Percentiles rank a stretch among this genome's conserved stretches.
Evolutionary conservation across 148 eudicot species (phyloP).

Genomic region (Cornus controversa): DNA sequence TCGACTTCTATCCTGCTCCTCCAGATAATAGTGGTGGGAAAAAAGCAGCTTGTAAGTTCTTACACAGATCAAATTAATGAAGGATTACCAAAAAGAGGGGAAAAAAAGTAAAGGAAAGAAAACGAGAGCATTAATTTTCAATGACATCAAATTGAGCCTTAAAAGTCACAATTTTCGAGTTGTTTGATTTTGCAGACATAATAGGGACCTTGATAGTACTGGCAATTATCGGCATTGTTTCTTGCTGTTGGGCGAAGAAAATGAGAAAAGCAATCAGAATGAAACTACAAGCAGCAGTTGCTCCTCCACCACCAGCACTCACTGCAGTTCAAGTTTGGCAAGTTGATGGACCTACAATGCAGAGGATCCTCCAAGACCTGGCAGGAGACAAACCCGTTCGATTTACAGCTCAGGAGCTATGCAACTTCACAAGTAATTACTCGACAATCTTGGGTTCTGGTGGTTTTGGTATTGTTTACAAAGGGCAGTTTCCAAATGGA

Average conservation of each 20-base stretch:
- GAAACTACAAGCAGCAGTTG: background rate
- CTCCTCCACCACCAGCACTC: background rate
- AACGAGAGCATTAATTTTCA: too few species aligned
- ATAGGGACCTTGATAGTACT: background rate
- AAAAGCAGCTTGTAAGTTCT: too few species aligned
- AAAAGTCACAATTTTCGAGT: background rate
- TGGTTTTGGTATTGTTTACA: slow-evolving; percentile 27
- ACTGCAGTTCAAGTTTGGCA: background rate
- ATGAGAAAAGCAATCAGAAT: background rate
- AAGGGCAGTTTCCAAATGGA: slow-evolving; percentile 23
- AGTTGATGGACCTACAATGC: background rate
- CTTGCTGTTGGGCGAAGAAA: background rate
- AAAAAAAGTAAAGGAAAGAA: too few species aligned
- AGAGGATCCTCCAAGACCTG: slow-evolving; percentile 9
- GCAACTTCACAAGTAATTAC: background rate
- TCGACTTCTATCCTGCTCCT: too few species aligned
- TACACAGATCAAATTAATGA: too few species aligned
- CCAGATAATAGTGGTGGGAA: too few species aligned
- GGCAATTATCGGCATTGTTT: background rate
- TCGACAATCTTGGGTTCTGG: slow-evolving; percentile 14
- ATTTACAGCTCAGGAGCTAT: background rate
- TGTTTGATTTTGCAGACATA: slow-evolving; percentile 2
- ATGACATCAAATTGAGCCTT: background rate
- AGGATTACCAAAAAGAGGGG: too few species aligned
- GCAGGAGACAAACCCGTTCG: background rate